Percentiles rank a stretch among this genome's conserved stretches.
Conservation (phyloP, 2,329 filamentous ascomycete species). For the Gremmenia infestans region DNA sequence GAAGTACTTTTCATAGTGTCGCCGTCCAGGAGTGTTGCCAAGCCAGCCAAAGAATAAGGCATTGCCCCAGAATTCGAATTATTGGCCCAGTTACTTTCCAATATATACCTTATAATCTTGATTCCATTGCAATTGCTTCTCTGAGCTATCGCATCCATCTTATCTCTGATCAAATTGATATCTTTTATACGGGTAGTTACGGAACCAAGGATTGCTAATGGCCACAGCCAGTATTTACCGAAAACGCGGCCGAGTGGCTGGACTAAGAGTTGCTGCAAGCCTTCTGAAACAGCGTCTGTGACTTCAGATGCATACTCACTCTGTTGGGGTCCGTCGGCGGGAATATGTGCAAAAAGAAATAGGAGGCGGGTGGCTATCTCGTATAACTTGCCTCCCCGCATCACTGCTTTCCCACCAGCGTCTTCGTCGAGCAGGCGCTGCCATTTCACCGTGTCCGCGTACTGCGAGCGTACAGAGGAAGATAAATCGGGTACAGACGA, state of each 20-base stretch:
- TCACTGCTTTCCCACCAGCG: not conserved
- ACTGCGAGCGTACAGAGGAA: not conserved
- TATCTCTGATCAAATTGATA: not conserved
- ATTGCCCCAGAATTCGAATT: slow-evolving; percentile 1
- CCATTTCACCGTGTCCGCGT: not conserved
- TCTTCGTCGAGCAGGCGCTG: not conserved
- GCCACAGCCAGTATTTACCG: slow-evolving; percentile 1
- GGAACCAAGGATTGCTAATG: not conserved
- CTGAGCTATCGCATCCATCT: not conserved
- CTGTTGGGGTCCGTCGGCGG: not conserved
- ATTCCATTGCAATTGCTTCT: not conserved
- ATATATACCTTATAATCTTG: not conserved
- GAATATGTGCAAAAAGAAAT: not conserved
- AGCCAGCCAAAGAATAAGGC: not conserved
- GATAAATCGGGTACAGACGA: too few relatives aligned
- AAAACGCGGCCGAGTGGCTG: not conserved
- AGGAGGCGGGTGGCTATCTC: not conserved
- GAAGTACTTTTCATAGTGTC: not conserved
- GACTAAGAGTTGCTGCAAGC: not conserved
- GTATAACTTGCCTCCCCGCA: not conserved
- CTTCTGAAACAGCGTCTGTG: not conserved
- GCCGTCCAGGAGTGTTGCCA: not conserved
- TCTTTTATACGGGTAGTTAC: not conserved
- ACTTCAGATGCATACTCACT: not conserved
- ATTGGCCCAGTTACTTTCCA: not conserved